Evolutionary conservation across 495 filamentous ascomycete species (phyloP), one percentile per base, ranked within the genome.

Genomic region (Tuber aestivum): DNA sequence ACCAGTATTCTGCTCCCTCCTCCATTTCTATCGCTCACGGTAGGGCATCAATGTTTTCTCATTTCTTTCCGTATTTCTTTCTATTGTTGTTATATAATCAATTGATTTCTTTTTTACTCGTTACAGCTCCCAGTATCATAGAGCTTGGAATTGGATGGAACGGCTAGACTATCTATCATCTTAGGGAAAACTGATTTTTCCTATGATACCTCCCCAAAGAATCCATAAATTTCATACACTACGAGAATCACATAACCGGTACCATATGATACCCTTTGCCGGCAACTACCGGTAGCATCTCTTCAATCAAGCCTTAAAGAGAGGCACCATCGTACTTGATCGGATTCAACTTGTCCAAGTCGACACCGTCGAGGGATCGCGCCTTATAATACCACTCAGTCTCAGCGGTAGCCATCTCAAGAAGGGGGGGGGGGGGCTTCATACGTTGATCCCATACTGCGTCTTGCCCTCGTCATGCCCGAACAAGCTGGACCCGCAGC

Each of bases 391-490:
- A 35, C 27, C 27, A 35, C 27, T 65, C 27, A 5, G 56, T 14
- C 10, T 32, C 14, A 65, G 32, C 3, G 56, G 56, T 3, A 76
- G 50, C 21, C 38, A 12, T 18, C 38, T 61, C 40, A 32, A 44
- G 50, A 21, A 61, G 38, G 40, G 40, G 41, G 23, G 21, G 12
- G 12, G 41, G 5, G 70, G n/a, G n/a, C n/a, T n/a, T n/a, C 71
- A 70, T 74, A 76, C 75, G n/a, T 76, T 76, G 9, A 76, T 56
- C 50, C 75, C 75, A 41, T 76, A 76, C 23, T 76, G 56, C 6
- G 75, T 70, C 70, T 40, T 61, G n/a, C 42, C 71, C 23, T 76
- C 21, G 14, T 40, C 42, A 35, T 74, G 75, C 9, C 75, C 75
- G n/a, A 76, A 74, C 35, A 76, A 50, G 37, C 37, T 65, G 7